Evolutionary conservation across 2,329 filamentous ascomycete genomes (phyloP).

Genomic region (Aspergillus ruber): DNA sequence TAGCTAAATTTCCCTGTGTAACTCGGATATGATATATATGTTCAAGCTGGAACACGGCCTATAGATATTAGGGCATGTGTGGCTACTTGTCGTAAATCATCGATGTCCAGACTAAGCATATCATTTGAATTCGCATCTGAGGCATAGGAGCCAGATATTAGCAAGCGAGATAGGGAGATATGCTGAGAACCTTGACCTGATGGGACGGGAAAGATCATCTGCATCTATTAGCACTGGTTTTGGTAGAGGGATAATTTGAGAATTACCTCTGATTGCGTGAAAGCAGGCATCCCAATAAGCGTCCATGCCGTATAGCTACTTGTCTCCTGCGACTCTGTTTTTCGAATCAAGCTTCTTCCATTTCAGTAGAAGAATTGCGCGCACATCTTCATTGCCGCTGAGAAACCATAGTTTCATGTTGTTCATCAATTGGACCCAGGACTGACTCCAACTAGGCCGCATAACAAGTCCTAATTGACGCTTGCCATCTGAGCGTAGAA

Average conservation of each 20-base stretch:
- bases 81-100: too few relatives aligned
- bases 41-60: too few relatives aligned
- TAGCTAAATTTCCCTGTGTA: too few relatives aligned
- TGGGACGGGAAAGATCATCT: neutral
- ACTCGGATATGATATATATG: too few relatives aligned
- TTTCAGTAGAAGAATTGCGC: constrained; percentile 1
- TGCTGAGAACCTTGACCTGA: too few relatives aligned
- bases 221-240: too few relatives aligned
- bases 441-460: constrained; percentile 3
- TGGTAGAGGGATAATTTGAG: neutral
- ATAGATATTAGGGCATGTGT: too few relatives aligned
- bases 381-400: neutral
- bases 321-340: neutral
- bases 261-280: neutral
- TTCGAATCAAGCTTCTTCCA: constrained; percentile 1
- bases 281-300: neutral
- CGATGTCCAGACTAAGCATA: too few relatives aligned
- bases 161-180: too few relatives aligned
- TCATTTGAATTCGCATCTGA: too few relatives aligned
- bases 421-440: neutral
- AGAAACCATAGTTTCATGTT: constrained; percentile 5
- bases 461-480: neutral
- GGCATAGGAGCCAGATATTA: too few relatives aligned
- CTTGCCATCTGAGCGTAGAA: too few relatives aligned
- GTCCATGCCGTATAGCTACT: neutral